Evolutionary conservation across 164 flowering plant species (phyloP), one percentile per base, ranked within the genome.

Genomic region (Sedum album): DNA sequence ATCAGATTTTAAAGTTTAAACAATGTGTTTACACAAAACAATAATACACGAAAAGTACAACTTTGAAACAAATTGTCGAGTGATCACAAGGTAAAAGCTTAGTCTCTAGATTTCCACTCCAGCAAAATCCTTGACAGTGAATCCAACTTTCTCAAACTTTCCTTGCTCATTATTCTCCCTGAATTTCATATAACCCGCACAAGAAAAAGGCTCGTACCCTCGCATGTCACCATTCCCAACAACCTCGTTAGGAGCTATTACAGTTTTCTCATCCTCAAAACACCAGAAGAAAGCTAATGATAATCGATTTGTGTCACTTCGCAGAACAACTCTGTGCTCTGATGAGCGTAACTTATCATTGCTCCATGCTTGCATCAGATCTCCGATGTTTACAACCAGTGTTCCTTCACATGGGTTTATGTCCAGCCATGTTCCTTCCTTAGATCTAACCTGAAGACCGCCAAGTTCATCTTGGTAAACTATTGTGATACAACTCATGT

Each of bases 311-410:
- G 65, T 69, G 0, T 38, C 60, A 30, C 60, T 71, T 71, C 68
- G 86, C 66, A 90, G 64, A 20, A 93, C 80, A 39, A 90, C 96
- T 25, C 98, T 73, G 66, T 93, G 98, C 66, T 86, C 87, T 0
- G 96, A 90, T 26, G 98, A 93, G 67, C 90, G 83, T 25, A 93
- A 60, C 72, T 71, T 76, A 21, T 82, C 96, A 74, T 93, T 93
- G 76, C 95, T 90, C 96, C 98, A 93, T 33, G 96, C 98, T 64
- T 93, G 93, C 85, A 93, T 53, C 75, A 93, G 62, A 66, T 93
- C 98, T 0, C 98, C 98, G 28, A 93, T 70, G 74, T 93, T 93
- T 69, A 93, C 95, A 5, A 90, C 88, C 14, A 93, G 78, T 6
- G 84, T 77, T 23, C 84, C 86, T 63, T 85, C 84, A 60, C 83